Evolutionary conservation across 73 alveolate species (phyloP).

Genomic region (Paramecium biaurelia): DNA sequence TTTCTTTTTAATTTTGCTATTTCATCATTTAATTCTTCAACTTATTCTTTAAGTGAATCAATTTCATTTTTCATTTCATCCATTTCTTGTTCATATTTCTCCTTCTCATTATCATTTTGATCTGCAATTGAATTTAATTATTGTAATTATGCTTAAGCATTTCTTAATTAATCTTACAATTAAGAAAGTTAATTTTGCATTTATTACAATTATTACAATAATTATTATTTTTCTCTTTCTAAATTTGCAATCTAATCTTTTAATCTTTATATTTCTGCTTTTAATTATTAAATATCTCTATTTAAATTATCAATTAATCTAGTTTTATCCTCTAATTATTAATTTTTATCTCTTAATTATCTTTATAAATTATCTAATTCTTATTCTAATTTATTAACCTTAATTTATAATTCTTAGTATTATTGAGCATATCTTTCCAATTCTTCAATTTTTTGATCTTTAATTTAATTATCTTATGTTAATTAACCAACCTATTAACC

Average conservation of each 20-base stretch:
- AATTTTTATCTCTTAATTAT: background rate
- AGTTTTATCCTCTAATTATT: background rate
- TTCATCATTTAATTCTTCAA: slow-evolving; percentile 37
- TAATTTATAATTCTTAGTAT: background rate
- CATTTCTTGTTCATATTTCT: background rate
- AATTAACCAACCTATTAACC: background rate
- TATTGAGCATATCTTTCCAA: slow-evolving; percentile 14
- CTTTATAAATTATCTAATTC: background rate
- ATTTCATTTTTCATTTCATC: slow-evolving; percentile 1
- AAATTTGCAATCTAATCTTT: background rate
- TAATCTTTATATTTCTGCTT: background rate
- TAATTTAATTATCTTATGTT: background rate
- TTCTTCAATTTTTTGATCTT: background rate
- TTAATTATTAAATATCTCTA: background rate
- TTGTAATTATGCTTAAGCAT: background rate
- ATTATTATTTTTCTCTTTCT: background rate
- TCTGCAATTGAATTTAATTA: background rate
- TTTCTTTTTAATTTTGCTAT: background rate
- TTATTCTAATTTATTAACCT: background rate
- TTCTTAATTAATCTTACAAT: background rate
- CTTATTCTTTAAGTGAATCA: background rate
- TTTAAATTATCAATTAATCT: background rate
- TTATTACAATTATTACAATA: background rate
- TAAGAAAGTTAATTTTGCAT: background rate
- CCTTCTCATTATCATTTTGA: slow-evolving; percentile 2